These are phyloP conservation scores for Fonsecaea monophora DNA, from an alignment of 2,329 filamentous ascomycete species.

Conservation along the genomic window DNA sequence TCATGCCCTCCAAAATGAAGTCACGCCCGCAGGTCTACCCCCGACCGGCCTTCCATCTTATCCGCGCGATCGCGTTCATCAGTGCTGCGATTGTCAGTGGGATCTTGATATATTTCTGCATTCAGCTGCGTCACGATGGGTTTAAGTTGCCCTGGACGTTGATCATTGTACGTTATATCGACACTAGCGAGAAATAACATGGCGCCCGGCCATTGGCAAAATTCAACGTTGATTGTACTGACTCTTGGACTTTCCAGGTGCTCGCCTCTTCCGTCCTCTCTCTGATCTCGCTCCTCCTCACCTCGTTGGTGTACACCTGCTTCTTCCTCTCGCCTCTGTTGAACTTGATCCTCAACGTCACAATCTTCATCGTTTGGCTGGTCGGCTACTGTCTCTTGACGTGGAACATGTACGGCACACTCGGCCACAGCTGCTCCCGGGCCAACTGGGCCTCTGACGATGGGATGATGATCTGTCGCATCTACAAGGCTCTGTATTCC, in stretches of 20 bases:
- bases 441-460: constrained; percentile 61
- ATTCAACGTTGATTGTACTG: background rate
- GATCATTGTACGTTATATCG: constrained; percentile 56
- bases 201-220: background rate
- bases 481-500: constrained; percentile 66
- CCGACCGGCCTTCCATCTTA: constrained; percentile 48
- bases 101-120: constrained; percentile 64
- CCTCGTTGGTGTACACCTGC: constrained; percentile 59
- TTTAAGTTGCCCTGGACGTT: constrained; percentile 66
- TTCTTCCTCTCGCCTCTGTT: constrained; percentile 60
- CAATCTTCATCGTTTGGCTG: constrained; percentile 60
- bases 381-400: constrained; percentile 59
- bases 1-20: constrained; percentile 34
- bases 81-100: constrained; percentile 62
- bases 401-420: constrained; percentile 62
- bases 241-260: constrained; percentile 50
- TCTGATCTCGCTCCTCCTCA: constrained; percentile 56
- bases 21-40: constrained; percentile 46
- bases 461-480: constrained; percentile 63
- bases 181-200: background rate
- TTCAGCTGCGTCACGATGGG: constrained; percentile 58
- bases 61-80: constrained; percentile 51
- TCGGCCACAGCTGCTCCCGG: constrained; percentile 58
- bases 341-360: constrained; percentile 58
- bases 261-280: constrained; percentile 60